Base-by-base conservation (phyloP, 2,329 filamentous ascomycete species). In the Penicillium sp. region DNA sequence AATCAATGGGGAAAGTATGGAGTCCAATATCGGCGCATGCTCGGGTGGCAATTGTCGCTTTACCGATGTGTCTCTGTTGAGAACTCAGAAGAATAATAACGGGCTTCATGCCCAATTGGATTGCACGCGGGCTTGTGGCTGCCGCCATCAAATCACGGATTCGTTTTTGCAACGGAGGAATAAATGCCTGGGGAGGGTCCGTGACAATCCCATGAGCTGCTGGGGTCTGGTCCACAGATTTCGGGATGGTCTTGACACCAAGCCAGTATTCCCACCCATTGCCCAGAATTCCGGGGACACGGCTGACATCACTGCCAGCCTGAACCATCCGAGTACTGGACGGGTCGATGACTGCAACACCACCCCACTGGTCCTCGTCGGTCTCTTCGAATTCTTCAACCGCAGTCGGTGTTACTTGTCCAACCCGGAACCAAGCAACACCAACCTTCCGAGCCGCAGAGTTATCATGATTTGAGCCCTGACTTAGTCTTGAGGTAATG, bases 351-450 rank as follows among this genome's bases (percentile, higher is more conserved):
- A 89, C 89, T 3, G 90, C 91, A 39, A 93, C 87, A 1, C 90
- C 90, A 37, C 91, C 92, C 95, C 95, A 99, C 9, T 88, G 79
- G 52, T 90, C 88, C 49, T 88, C 85, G 3, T 84, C 83, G 2
- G 85, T 80, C 14, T 85, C 84, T 33, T 86, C 84, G 69, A 80
- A 65, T 79, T 87, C 65, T 69, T 77, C 75, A 11, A 75, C 65
- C 8, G 72, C 66, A n/a, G 75, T 72, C 9, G 79, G 76, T 46
- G 78, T 76, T 33, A 96, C 88, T 58, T 91, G 89, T 39, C 89
- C 89, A 42, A 99, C 89, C 62, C 88, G 91, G 80, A 97, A 98
- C 95, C 95, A 99, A 8, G 91, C 93, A 21, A 96, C 90, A 29
- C 75, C 75, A 31, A 76, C 67, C 81, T 84, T 73, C 83, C 85